phyloP scores from a whole-genome alignment of 2,329 filamentous ascomycete genomes.

The Fonsecaea nubica region DNA sequence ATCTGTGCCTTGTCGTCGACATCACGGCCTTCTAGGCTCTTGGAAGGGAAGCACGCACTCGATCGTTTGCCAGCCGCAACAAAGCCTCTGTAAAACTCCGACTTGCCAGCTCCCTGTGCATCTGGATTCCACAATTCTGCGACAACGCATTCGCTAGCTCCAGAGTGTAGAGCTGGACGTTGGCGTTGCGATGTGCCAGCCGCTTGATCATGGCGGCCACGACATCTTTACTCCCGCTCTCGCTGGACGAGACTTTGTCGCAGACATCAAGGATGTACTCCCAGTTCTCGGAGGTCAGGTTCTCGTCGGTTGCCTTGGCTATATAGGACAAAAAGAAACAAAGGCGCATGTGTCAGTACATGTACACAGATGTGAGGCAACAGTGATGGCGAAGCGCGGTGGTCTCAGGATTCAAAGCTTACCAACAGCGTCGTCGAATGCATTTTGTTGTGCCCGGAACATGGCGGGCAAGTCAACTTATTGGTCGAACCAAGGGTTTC shows the following conservation, averaged over 20 bases:
- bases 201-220: constrained; percentile 91
- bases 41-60: constrained; percentile 51
- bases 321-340: constrained; percentile 22
- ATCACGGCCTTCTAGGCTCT: background rate
- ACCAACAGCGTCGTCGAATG: constrained; percentile 74
- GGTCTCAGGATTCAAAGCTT: constrained; percentile 44
- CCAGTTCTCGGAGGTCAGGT: constrained; percentile 86
- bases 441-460: constrained; percentile 70
- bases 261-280: constrained; percentile 71
- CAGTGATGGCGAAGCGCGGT: constrained; percentile 1
- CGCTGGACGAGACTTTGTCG: constrained; percentile 62
- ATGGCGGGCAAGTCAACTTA: constrained; percentile 45
- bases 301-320: constrained; percentile 94
- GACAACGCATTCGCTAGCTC: constrained; percentile 89
- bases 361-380: background rate
- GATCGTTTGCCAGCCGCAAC: constrained; percentile 86
- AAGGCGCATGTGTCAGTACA: constrained; percentile 39
- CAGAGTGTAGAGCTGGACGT: constrained; percentile 93
- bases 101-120: constrained; percentile 88
- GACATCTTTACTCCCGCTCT: constrained; percentile 69
- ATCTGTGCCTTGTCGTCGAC: constrained; percentile 19
- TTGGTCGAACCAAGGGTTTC: background rate
- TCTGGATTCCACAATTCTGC: constrained; percentile 84
- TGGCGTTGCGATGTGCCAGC: constrained; percentile 89
- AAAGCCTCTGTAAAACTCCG: constrained; percentile 94